Evolutionary conservation across 2,329 filamentous ascomycete species (phyloP).

Genomic region (Mollisiaceae sp.): DNA sequence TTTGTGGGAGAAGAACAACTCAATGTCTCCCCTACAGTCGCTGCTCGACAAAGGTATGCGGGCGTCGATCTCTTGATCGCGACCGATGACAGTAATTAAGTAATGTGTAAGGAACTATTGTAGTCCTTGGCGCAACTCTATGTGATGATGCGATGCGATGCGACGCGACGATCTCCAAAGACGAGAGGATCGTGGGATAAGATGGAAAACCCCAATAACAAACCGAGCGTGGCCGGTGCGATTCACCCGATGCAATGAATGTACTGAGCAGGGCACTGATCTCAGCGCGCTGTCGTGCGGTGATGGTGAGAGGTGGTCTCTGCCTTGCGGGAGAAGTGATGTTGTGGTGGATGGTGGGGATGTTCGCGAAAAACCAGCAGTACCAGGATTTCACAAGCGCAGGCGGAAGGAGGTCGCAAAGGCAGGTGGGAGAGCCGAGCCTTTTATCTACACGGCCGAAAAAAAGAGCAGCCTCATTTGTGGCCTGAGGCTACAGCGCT

Average conservation of each 20-base stretch:
- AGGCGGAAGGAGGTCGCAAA: conserved; percentile 28
- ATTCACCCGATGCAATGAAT: conserved; percentile 37
- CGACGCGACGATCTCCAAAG: neutral
- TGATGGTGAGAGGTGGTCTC: conserved; percentile 10
- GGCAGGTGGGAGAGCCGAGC: conserved; percentile 21
- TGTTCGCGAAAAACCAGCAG: conserved; percentile 25
- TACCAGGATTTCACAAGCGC: conserved; percentile 28
- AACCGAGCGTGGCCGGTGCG: conserved; percentile 19
- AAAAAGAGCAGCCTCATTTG: conserved; percentile 4
- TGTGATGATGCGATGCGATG: conserved; percentile 3
- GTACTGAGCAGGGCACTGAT: conserved; percentile 37
- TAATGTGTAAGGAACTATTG: conserved; percentile 20
- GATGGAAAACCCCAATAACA: conserved; percentile 18
- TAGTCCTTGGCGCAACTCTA: conserved; percentile 12
- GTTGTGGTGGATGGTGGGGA: conserved; percentile 13
- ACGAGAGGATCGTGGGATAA: neutral
- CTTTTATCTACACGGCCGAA: conserved; percentile 28
- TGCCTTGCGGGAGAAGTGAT: neutral
- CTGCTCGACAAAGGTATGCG: conserved; percentile 44
- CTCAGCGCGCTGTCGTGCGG: conserved; percentile 32
- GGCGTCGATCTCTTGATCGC: conserved; percentile 32
- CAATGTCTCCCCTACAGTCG: conserved; percentile 88
- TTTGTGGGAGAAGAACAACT: conserved; percentile 93
- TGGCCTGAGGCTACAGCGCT: conserved; percentile 15
- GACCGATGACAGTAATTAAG: conserved; percentile 31